A percentile compares a stretch with the other conserved stretches of the same genome.
These are phyloP conservation scores for Globisporangium uncinulatum DNA, from an alignment of 352 stramenopile species.

Conservation along the genomic window DNA sequence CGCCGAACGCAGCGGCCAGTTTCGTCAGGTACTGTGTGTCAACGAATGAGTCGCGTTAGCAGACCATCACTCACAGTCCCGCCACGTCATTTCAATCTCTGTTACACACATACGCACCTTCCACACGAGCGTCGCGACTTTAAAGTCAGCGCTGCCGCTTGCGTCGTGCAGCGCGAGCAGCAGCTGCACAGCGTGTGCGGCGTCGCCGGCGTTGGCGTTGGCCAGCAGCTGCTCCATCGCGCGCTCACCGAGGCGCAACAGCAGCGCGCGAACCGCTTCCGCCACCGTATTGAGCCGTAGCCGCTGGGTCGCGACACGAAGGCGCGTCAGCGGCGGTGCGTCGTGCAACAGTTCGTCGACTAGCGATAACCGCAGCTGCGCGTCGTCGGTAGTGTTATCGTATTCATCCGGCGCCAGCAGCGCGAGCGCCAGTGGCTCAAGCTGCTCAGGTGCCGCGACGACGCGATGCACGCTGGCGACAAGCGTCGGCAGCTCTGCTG, in stretches of 20 bases:
- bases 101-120: slow-evolving; percentile 22
- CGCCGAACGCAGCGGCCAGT: slow-evolving; percentile 24
- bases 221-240: slow-evolving; percentile 6
- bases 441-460: background rate
- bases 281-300: background rate
- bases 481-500: background rate
- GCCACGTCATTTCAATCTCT: background rate
- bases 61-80: background rate
- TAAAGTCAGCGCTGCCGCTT: slow-evolving; percentile 17
- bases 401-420: background rate
- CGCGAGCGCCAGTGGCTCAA: background rate
- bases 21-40: slow-evolving; percentile 37
- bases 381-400: background rate
- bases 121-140: slow-evolving; percentile 41
- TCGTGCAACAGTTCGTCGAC: background rate
- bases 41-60: background rate
- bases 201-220: background rate
- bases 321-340: background rate
- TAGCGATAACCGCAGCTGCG: background rate
- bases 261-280: slow-evolving; percentile 5
- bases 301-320: slow-evolving; percentile 2
- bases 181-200: background rate
- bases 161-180: slow-evolving; percentile 14
- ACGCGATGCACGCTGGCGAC: background rate
- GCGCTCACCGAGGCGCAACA: slow-evolving; percentile 11